Percentiles rank a stretch among this genome's conserved stretches.
Evolutionary conservation across 2,329 filamentous ascomycete genomes (phyloP).

Genomic region (Xylaria sp.): DNA sequence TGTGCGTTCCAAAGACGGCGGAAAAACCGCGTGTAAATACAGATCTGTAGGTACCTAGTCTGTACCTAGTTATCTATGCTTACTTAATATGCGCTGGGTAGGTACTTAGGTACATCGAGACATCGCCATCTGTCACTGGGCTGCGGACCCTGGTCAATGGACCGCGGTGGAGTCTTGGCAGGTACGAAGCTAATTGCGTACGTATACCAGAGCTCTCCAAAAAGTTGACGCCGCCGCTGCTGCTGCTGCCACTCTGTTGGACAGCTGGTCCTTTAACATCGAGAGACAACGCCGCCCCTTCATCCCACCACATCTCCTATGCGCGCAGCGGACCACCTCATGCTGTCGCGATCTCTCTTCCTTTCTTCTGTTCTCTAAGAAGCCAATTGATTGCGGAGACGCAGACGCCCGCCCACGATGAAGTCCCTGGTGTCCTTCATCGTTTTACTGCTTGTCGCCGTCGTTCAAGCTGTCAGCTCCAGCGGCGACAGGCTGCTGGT

Average conservation of each 20-base stretch:
- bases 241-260: conserved; percentile 21
- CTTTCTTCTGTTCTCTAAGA: conserved; percentile 20
- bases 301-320: conserved; percentile 26
- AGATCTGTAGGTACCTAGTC: neutral
- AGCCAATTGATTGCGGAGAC: conserved; percentile 22
- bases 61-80: too few species aligned
- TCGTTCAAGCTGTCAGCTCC: conserved; percentile 76
- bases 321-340: conserved; percentile 24
- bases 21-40: neutral
- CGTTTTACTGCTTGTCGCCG: conserved; percentile 65
- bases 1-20: conserved; percentile 9
- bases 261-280: conserved; percentile 18
- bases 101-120: neutral
- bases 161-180: conserved; percentile 28
- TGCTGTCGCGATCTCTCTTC: conserved; percentile 28
- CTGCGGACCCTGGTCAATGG: too few species aligned
- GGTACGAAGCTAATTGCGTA: conserved; percentile 26
- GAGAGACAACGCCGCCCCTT: too few species aligned
- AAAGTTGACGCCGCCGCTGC: too few species aligned
- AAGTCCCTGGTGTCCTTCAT: conserved; percentile 73
- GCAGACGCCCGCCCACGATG: conserved; percentile 66
- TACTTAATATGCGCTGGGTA: neutral
- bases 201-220: conserved; percentile 36
- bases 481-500: conserved; percentile 81
- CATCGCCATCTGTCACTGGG: neutral